Evolutionary conservation across 2,329 filamentous ascomycete genomes (phyloP), one percentile per base, ranked within the genome.

Genomic region (Rhinocladiella similis): DNA sequence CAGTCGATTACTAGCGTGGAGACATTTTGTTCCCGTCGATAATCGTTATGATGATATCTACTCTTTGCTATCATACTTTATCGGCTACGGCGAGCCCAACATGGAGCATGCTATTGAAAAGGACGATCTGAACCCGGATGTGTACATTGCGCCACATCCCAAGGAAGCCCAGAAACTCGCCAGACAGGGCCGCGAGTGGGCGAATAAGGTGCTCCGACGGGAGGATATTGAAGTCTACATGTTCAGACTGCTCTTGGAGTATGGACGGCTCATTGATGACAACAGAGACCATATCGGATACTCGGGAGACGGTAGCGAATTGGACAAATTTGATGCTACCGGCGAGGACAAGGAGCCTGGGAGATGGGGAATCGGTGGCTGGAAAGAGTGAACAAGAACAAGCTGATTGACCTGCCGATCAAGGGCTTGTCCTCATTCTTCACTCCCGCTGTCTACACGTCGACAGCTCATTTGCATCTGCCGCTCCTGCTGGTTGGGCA

Each of bases 231-330:
- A 89, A 72, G 84, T 83, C 6, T 74, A 74, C 60, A 69, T 69
- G 60, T 72, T 71, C 59, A 61, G 71, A 64, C 67, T 68, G 42
- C 64, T 66, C n/a, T 57, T 67, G 46, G 85, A 84, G 65, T 87
- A 87, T 57, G 84, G 77, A 20, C 77, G 84, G 14, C 80, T 87
- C n/a, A 80, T 85, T 60, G 84, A 87, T 57, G 84, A 87, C 59
- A 77, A 85, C 61, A 77, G 84, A 50, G 79, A 83, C 53, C 73
- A 68, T 0, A 84, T 87, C 65, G 84, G 84, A 10, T 87, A 82
- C 63, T 70, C 73, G 19, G 69, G 69, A 4, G 69, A 73, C 46
- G 65, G 65, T 35, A 62, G 57, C 43, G 63, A 66, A 41, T 45
- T 66, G 47, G 65, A 66, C 51, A 62, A 65, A 41, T 66, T 65